Percentiles rank a stretch among this genome's conserved stretches.
phyloP scores from a whole-genome alignment of 2,329 filamentous ascomycete species.

The Leptosphaerulina australis region DNA sequence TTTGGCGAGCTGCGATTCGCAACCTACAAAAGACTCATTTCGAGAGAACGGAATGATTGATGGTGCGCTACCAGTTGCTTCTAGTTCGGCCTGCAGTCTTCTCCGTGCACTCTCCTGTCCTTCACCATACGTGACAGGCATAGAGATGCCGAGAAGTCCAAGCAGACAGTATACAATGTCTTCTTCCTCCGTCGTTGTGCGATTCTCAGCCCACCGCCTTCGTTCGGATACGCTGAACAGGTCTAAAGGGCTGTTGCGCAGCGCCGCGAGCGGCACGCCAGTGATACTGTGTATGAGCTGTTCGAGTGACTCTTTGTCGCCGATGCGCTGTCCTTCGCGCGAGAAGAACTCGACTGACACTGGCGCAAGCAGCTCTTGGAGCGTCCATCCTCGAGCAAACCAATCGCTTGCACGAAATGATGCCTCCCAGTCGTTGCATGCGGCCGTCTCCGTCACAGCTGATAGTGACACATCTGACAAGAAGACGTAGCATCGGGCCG shows the following conservation, averaged over 20 bases:
- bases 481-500: conserved; percentile 27
- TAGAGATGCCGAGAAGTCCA: conserved; percentile 29
- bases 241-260: conserved; percentile 22
- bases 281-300: conserved; percentile 24
- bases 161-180: conserved; percentile 34
- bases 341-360: conserved; percentile 26
- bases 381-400: conserved; percentile 24
- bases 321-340: conserved; percentile 13
- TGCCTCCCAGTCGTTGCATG: conserved; percentile 18
- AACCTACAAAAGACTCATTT: conserved; percentile 37
- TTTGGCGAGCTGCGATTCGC: conserved; percentile 29
- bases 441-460: not conserved
- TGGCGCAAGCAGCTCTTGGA: conserved; percentile 19
- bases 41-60: conserved; percentile 35
- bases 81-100: conserved; percentile 23
- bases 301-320: conserved; percentile 22
- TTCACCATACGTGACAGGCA: conserved; percentile 28
- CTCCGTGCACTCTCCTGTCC: conserved; percentile 22
- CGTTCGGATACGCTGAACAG: conserved; percentile 26
- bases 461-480: conserved; percentile 24
- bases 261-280: conserved; percentile 18
- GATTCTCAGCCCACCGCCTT: conserved; percentile 24
- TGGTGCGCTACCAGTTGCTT: conserved; percentile 17
- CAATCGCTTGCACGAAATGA: conserved; percentile 23
- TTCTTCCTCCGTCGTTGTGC: conserved; percentile 32